Evolutionary conservation across 1,284 basidiomycete species (phyloP), one percentile per base, ranked within the genome.

Genomic region (Marasmius tenuissimus): DNA sequence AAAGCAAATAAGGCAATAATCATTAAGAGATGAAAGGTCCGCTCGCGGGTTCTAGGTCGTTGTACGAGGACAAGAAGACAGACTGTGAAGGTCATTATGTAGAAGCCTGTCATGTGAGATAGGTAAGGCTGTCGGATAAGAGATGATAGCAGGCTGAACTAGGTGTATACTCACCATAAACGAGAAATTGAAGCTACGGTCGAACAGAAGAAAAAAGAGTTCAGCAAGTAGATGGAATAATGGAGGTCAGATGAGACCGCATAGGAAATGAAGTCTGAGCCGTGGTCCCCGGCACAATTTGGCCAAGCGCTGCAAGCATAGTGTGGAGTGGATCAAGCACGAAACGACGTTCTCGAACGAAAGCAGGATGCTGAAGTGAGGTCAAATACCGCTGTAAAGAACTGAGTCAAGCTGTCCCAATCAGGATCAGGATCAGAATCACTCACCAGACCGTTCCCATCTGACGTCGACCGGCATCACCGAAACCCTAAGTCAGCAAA

Each of bases 231-330:
- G 14, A 8, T 16, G n/a, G 16, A n/a, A 42, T 12, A 6, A 47
- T n/a, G 45, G 27, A 20, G n/a, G 16, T 47, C 45, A 47, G 45
- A 34, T 66, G 71, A 27, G 27, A 27, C 27, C 4, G 27, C 4
- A 27, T 27, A 27, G 27, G 27, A 27, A 27, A 27, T 4, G 4
- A 27, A 2, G 2, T 2, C 27, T 27, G 27, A 27, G 27, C 27
- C 27, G 27, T 27, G 27, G 2, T 27, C 27, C 27, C 27, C 2
- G 27, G 27, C 4, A 27, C 27, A 27, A 27, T 27, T 4, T 27
- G 27, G 27, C 27, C 27, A 27, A 27, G 27, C 4, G 27, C 27
- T 27, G 27, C 27, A 27, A 4, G 27, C 27, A 27, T 27, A 27
- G 27, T 27, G 27, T 4, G 4, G 27, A 4, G 27, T 27, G 4